These are phyloP conservation scores for Acacia concinna DNA, from an alignment of 331 rosid genomes.

Conservation along the genomic window DNA sequence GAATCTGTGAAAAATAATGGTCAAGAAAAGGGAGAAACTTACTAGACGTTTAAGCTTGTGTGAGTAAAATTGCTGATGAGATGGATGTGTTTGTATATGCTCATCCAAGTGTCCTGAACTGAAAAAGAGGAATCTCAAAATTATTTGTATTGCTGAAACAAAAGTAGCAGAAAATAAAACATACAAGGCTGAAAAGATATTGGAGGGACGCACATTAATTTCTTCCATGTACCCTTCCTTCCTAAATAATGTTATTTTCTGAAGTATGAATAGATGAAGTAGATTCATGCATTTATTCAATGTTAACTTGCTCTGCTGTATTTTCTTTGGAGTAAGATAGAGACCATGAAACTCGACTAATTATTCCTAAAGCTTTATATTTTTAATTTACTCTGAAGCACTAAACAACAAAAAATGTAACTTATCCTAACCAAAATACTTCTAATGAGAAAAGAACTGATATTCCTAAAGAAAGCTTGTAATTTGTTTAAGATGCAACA, in stretches of 20 bases:
- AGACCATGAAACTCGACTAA: not conserved
- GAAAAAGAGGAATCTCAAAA: constrained; percentile 34
- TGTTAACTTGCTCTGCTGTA: not conserved
- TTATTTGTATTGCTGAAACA: not conserved
- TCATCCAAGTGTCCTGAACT: constrained; percentile 86
- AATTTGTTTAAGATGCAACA: not conserved
- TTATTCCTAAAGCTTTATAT: not conserved
- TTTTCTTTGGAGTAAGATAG: not conserved
- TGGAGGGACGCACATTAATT: constrained; percentile 9
- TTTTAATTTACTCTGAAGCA: not conserved
- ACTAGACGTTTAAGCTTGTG: constrained; percentile 85
- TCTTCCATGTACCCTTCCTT: not conserved
- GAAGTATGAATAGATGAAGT: not conserved
- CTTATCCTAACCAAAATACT: not conserved
- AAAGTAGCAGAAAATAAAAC: not conserved
- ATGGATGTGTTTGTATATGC: constrained; percentile 63
- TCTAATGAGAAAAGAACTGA: not conserved
- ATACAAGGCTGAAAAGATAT: constrained; percentile 20
- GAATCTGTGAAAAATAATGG: not conserved
- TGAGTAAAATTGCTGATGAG: constrained; percentile 74
- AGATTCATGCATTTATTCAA: constrained; percentile 3
- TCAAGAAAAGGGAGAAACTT: constrained; percentile 38
- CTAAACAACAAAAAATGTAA: not conserved
- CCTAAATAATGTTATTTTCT: not conserved
- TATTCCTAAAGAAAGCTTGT: not conserved